Evolutionary conservation across 2,329 filamentous ascomycete species (phyloP).

Genomic region (Ascochyta viciae-villosae): DNA sequence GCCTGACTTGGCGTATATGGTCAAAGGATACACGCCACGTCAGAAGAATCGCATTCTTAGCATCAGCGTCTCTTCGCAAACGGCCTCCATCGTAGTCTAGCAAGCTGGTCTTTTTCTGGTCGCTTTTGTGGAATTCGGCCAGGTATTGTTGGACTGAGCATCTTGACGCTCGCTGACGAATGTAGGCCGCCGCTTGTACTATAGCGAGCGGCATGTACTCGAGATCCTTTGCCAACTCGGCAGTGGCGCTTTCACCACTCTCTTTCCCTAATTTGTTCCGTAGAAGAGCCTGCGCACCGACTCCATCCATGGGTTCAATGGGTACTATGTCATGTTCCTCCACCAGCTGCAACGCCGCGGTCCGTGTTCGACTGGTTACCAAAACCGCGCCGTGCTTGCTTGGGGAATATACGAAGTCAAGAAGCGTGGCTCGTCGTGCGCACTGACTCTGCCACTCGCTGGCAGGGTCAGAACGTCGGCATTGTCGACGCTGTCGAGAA

Average conservation of each 20-base stretch:
- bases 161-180: constrained; percentile 25
- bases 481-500: constrained; percentile 31
- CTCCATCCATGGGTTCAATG: constrained; percentile 19
- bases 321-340: constrained; percentile 14
- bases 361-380: constrained; percentile 16
- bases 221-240: constrained; percentile 28
- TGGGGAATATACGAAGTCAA: constrained; percentile 12
- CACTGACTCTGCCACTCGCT: no score
- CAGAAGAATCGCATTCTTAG: constrained; percentile 45
- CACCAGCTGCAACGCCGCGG: constrained; percentile 15
- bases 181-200: constrained; percentile 44
- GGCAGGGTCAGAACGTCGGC: constrained; percentile 5
- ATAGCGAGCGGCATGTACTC: constrained; percentile 48
- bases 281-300: constrained; percentile 8
- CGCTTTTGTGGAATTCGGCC: constrained; percentile 45
- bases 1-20: constrained; percentile 39
- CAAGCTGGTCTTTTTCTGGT: constrained; percentile 31
- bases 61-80: constrained; percentile 40
- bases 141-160: constrained; percentile 47
- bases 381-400: constrained; percentile 20
- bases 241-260: background rate
- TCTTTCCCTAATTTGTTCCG: constrained; percentile 14
- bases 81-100: constrained; percentile 36
- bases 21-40: constrained; percentile 47
- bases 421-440: background rate